phyloP scores from a whole-genome alignment of 176 grass and related monocot genomes.

The Zoysia pacifica region DNA sequence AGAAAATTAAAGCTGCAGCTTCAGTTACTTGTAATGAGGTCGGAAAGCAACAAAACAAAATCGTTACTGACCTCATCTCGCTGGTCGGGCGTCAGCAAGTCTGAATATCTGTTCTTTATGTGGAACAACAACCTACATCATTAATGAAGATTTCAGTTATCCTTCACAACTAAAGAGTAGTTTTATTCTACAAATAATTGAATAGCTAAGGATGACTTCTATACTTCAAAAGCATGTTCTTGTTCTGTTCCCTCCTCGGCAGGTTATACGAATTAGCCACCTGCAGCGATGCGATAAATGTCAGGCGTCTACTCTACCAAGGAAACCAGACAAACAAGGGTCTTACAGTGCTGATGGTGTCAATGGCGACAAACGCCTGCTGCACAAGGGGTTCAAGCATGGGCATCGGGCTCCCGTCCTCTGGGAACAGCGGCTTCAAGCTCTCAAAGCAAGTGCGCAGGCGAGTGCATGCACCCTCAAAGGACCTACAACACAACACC shows the following conservation, averaged over 20 bases:
- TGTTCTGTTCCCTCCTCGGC: conserved; percentile 69
- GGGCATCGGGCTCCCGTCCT: conserved; percentile 63
- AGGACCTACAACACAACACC: conserved; percentile 66
- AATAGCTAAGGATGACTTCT: conserved; percentile 22
- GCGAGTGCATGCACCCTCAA: conserved; percentile 66
- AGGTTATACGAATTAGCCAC: conserved; percentile 56
- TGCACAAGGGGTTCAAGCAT: conserved; percentile 78
- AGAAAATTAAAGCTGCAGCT: conserved; percentile 29
- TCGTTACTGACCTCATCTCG: conserved; percentile 56
- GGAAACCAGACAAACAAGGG: neutral
- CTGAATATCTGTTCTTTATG: conserved; percentile 85
- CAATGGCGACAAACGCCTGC: conserved; percentile 67
- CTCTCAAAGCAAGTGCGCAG: conserved; percentile 71
- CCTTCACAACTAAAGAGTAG: conserved; percentile 27
- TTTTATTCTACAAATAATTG: conserved; percentile 25
- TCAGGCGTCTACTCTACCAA: conserved; percentile 20
- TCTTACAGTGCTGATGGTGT: conserved; percentile 67
- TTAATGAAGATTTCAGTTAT: conserved; percentile 45
- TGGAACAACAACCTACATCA: conserved; percentile 72
- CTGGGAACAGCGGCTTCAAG: conserved; percentile 72
- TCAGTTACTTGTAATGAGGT: conserved; percentile 5
- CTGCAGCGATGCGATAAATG: conserved; percentile 33
- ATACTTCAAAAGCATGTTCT: conserved; percentile 68
- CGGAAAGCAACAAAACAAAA: conserved; percentile 19
- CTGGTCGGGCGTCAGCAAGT: conserved; percentile 60